Conservation (phyloP, 306 rosid species). For the Sindora glabra region DNA sequence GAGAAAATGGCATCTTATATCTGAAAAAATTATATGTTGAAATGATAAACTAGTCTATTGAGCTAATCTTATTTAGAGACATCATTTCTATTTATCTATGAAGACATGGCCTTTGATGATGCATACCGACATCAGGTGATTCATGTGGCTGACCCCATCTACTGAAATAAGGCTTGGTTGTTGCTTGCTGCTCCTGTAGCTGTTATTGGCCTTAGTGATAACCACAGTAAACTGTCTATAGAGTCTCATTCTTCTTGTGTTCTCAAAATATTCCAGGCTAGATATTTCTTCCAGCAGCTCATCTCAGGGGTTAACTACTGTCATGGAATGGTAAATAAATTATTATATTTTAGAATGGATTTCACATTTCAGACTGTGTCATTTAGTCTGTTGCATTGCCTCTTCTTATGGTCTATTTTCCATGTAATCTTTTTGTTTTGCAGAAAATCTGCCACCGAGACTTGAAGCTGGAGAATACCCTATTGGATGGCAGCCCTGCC, state of each 20-base stretch:
- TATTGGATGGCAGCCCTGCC: slow-evolving; percentile 83
- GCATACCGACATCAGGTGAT: too few species aligned
- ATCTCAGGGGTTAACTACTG: slow-evolving; percentile 84
- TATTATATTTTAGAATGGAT: neutral
- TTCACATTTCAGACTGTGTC: neutral
- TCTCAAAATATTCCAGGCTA: slow-evolving; percentile 45
- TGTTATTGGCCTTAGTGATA: too few species aligned
- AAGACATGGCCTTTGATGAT: too few species aligned
- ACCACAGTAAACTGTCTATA: too few species aligned
- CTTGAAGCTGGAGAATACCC: slow-evolving; percentile 78
- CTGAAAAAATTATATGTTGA: too few species aligned
- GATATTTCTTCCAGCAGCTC: slow-evolving; percentile 93
- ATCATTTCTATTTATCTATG: too few species aligned
- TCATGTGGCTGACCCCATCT: too few species aligned
- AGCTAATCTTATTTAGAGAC: too few species aligned
- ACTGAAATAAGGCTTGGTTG: too few species aligned
- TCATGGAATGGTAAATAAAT: slow-evolving; percentile 55
- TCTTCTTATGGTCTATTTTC: neutral
- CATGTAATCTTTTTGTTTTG: slow-evolving; percentile 12
- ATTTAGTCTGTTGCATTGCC: neutral
- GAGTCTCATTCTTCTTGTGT: slow-evolving; percentile 6
- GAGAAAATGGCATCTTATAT: too few species aligned
- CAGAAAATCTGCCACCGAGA: slow-evolving; percentile 88
- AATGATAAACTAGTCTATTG: too few species aligned
- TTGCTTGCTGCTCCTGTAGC: too few species aligned